These are phyloP conservation scores for Harringtonia lauricola DNA, from an alignment of 2,329 filamentous ascomycete species.

Conservation along the genomic window DNA sequence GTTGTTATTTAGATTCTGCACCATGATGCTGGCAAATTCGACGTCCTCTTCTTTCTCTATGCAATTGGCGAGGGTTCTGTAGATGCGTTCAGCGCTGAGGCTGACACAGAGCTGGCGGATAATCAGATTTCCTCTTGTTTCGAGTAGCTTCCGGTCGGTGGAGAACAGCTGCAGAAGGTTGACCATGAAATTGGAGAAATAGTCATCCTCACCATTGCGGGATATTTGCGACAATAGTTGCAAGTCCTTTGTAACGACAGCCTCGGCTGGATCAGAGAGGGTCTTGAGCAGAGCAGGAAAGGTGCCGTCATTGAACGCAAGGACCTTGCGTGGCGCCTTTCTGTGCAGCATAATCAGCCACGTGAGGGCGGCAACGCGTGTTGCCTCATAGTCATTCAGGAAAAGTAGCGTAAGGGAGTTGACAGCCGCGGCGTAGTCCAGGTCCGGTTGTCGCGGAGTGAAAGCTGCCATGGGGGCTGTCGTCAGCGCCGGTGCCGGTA, in stretches of 20 bases:
- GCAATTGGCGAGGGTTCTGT: conserved; percentile 88
- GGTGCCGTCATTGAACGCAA: conserved; percentile 93
- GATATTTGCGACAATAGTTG: conserved; percentile 94
- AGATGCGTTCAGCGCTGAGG: conserved; percentile 88
- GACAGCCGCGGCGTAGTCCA: conserved; percentile 95
- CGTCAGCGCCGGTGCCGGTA: conserved; percentile 19
- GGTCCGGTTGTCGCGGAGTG: conserved; percentile 47
- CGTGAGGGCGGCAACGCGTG: conserved; percentile 80
- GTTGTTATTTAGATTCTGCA: conserved; percentile 98
- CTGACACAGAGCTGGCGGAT: conserved; percentile 91
- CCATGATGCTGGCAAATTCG: conserved; percentile 98
- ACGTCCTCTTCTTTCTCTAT: conserved; percentile 97
- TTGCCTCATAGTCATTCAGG: conserved; percentile 92
- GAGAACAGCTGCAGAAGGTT: conserved; percentile 91
- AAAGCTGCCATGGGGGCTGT: conserved; percentile 18
- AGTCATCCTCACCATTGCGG: conserved; percentile 90
- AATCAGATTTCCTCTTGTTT: conserved; percentile 89
- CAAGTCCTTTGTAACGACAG: conserved; percentile 88
- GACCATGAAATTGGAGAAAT: conserved; percentile 97
- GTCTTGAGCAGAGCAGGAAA: conserved; percentile 95
- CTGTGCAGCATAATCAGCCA: conserved; percentile 98
- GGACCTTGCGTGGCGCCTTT: conserved; percentile 84
- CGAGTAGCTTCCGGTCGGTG: conserved; percentile 80
- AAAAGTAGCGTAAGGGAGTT: conserved; percentile 89
- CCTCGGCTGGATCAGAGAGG: conserved; percentile 86